phyloP scores from a whole-genome alignment of 202 grass and related monocot species.

The Musa balbisiana region DNA sequence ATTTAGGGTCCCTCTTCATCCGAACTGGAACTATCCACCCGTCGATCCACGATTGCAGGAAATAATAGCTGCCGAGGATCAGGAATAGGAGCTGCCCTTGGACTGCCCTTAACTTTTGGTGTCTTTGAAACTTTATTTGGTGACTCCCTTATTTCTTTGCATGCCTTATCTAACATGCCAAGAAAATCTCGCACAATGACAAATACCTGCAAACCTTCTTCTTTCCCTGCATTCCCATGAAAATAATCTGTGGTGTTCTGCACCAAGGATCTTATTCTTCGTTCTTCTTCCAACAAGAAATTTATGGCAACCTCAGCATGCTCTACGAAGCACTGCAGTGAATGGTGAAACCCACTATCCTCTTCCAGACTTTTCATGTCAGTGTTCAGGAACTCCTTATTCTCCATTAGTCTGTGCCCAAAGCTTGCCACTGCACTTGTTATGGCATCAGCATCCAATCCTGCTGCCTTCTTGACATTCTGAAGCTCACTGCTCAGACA shows the following conservation, averaged over 20 bases:
- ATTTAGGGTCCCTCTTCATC: constrained; percentile 16
- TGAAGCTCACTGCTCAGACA: constrained; percentile 38
- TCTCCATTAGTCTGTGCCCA: constrained; percentile 33
- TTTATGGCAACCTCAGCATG: constrained; percentile 37
- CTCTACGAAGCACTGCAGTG: constrained; percentile 33
- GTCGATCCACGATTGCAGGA: constrained; percentile 28
- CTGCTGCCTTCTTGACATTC: constrained; percentile 53
- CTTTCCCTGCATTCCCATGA: constrained; percentile 53
- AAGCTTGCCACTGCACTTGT: constrained; percentile 34
- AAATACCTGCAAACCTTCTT: constrained; percentile 51
- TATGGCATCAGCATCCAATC: constrained; percentile 38
- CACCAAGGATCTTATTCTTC: constrained; percentile 43
- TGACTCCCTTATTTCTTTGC: constrained; percentile 49
- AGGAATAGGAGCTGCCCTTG: constrained; percentile 18
- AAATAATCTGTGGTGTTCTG: constrained; percentile 61
- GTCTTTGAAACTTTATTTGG: constrained; percentile 36
- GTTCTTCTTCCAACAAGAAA: constrained; percentile 54
- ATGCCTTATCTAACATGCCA: constrained; percentile 60
- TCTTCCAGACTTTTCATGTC: constrained; percentile 29
- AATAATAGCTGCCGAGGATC: constrained; percentile 37
- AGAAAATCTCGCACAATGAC: constrained; percentile 53
- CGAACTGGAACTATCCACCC: constrained; percentile 42
- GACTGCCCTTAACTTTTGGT: constrained; percentile 14
- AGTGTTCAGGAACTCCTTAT: constrained; percentile 36
- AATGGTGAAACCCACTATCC: constrained; percentile 33